A percentile compares a stretch with the other conserved stretches of the same genome.
Conservation (phyloP, 306 rosid species). For the Vigna unguiculata region DNA sequence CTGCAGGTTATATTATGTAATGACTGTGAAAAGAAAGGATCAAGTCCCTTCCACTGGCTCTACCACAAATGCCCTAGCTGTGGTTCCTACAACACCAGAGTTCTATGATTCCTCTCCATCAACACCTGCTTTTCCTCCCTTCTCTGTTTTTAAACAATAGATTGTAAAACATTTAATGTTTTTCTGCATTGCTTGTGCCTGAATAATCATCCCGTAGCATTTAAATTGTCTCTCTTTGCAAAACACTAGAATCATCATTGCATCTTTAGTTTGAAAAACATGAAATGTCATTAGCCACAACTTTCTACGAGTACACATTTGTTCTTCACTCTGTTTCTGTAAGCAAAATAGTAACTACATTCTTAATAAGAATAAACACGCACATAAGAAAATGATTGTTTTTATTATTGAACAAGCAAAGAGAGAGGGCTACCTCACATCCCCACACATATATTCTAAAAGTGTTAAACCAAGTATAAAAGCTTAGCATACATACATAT, state of each 20-base stretch:
- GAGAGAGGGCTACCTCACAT: too few relatives aligned
- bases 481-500: too few relatives aligned
- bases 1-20: slow-evolving; percentile 86
- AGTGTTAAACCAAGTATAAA: too few relatives aligned
- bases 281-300: slow-evolving; percentile 19
- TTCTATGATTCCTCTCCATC: slow-evolving; percentile 55
- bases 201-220: slow-evolving; percentile 23
- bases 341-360: too few relatives aligned
- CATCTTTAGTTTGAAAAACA: slow-evolving; percentile 34
- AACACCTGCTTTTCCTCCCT: slow-evolving; percentile 44
- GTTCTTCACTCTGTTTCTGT: background rate
- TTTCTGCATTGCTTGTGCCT: slow-evolving; percentile 24
- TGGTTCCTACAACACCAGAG: slow-evolving; percentile 89
- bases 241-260: slow-evolving; percentile 2
- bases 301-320: slow-evolving; percentile 25
- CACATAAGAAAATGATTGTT: too few relatives aligned
- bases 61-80: slow-evolving; percentile 84
- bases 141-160: slow-evolving; percentile 46
- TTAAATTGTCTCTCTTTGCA: slow-evolving; percentile 12
- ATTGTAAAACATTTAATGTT: slow-evolving; percentile 37
- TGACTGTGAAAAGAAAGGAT: slow-evolving; percentile 95
- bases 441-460: too few relatives aligned
- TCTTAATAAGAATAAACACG: too few relatives aligned
- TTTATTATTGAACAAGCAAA: too few relatives aligned
- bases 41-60: slow-evolving; percentile 80